phyloP scores from a whole-genome alignment of 2,329 filamentous ascomycete genomes.

The Herpotrichia juniperi region DNA sequence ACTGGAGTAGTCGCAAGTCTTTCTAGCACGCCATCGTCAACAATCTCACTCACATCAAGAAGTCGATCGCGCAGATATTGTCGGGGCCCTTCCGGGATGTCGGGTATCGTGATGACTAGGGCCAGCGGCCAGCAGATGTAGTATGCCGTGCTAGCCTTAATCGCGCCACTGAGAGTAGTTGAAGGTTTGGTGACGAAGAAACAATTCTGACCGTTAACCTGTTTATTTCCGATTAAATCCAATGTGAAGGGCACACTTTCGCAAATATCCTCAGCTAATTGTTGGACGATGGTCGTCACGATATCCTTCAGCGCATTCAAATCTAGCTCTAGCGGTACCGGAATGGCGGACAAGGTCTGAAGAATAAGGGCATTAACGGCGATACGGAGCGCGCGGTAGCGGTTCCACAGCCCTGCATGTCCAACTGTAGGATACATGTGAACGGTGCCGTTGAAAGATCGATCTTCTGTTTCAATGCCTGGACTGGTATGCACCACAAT shows the following conservation, averaged over 20 bases:
- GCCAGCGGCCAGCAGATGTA: neutral
- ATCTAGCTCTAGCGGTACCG: neutral
- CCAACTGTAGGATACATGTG: conserved; percentile 2
- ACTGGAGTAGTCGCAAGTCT: neutral
- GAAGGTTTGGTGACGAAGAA: neutral
- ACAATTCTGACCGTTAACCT: neutral
- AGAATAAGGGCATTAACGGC: neutral
- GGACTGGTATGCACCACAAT: neutral
- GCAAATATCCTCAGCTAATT: neutral
- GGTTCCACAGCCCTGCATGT: neutral
- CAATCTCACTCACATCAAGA: neutral
- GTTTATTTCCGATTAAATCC: neutral
- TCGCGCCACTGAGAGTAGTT: neutral
- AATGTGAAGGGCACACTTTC: neutral
- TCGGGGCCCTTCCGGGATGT: neutral
- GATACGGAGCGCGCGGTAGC: neutral
- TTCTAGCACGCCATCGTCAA: neutral
- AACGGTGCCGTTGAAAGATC: conserved; percentile 1
- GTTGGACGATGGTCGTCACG: neutral
- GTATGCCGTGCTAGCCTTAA: neutral
- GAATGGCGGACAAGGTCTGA: neutral
- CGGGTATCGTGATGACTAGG: neutral
- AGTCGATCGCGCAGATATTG: neutral
- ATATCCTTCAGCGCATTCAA: neutral
- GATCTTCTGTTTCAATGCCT: neutral